phyloP scores from a whole-genome alignment of 768 basidiomycete species.

The Russula griseocarnosa region DNA sequence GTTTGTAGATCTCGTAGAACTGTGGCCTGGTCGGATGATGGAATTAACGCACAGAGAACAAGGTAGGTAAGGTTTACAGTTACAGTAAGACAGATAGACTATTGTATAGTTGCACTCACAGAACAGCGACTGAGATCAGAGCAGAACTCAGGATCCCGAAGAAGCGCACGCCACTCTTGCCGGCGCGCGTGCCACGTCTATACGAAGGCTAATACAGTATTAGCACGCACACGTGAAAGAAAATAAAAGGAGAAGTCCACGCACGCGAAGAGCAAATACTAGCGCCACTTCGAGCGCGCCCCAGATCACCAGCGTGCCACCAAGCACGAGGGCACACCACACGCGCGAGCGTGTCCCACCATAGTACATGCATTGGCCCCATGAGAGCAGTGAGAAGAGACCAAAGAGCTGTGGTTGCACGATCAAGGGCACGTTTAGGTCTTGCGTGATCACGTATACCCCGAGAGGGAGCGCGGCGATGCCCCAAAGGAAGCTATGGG shows the following conservation, averaged over 20 bases:
- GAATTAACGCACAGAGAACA: neutral
- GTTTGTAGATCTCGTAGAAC: conserved; percentile 70
- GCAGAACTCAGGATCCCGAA: conserved; percentile 62
- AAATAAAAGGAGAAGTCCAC: conserved; percentile 23
- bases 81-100: no score
- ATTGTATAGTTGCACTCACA: conserved; percentile 34
- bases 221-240: neutral
- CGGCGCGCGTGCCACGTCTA: conserved; percentile 36
- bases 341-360: conserved; percentile 40
- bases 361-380: conserved; percentile 75
- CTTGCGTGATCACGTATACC: conserved; percentile 60
- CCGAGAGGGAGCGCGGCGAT: conserved; percentile 57
- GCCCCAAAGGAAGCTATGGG: conserved; percentile 56
- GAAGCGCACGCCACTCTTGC: conserved; percentile 39
- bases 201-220: conserved; percentile 36
- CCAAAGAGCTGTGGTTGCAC: conserved; percentile 65
- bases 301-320: conserved; percentile 41
- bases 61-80: neutral
- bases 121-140: conserved; percentile 48
- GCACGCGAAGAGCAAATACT: conserved; percentile 53
- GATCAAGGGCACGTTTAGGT: conserved; percentile 69
- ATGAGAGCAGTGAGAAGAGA: conserved; percentile 54
- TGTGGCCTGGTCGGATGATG: conserved; percentile 47
- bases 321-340: conserved; percentile 37
- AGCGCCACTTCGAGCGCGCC: conserved; percentile 59